Evolutionary conservation across 371 early-diverging fungal species (phyloP).

Genomic region (Saksenaea oblongispora): DNA sequence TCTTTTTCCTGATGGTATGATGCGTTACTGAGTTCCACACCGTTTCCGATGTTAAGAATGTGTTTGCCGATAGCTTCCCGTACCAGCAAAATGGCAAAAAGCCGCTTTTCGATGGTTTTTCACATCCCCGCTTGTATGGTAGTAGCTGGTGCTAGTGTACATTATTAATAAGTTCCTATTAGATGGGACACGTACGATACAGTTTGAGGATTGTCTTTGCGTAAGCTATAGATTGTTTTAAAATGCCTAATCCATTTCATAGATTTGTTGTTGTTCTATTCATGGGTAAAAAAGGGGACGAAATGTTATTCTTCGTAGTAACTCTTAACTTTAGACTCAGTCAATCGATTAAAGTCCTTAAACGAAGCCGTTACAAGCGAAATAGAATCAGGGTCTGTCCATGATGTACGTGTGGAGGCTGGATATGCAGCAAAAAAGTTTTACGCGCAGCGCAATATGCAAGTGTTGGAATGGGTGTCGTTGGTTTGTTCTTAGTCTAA

Average conservation of each 20-base stretch:
- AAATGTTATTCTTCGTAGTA: not conserved
- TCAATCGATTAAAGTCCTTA: constrained; percentile 59
- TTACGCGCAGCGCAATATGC: constrained; percentile 88
- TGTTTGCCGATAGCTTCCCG: constrained; percentile 40
- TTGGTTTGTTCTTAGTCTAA: not conserved
- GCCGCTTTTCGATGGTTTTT: constrained; percentile 53
- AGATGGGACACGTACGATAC: constrained; percentile 50
- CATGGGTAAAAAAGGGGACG: constrained; percentile 43
- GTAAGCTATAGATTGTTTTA: constrained; percentile 30
- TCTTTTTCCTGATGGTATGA: constrained; percentile 45
- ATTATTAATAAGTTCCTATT: not conserved
- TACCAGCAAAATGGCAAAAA: constrained; percentile 56
- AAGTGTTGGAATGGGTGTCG: not conserved
- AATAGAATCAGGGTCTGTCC: constrained; percentile 21
- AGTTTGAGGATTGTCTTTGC: constrained; percentile 54
- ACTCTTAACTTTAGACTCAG: constrained; percentile 45
- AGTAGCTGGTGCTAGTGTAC: not conserved
- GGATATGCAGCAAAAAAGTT: constrained; percentile 71
- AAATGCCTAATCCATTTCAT: not conserved
- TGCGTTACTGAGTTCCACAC: not conserved
- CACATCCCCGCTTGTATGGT: constrained; percentile 37
- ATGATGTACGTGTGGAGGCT: constrained; percentile 53
- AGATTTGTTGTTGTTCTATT: constrained; percentile 62
- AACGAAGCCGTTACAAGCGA: constrained; percentile 30
- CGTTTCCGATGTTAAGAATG: not conserved